Conservation (phyloP, 768 basidiomycete genomes). For the Hydnum rufescens region DNA sequence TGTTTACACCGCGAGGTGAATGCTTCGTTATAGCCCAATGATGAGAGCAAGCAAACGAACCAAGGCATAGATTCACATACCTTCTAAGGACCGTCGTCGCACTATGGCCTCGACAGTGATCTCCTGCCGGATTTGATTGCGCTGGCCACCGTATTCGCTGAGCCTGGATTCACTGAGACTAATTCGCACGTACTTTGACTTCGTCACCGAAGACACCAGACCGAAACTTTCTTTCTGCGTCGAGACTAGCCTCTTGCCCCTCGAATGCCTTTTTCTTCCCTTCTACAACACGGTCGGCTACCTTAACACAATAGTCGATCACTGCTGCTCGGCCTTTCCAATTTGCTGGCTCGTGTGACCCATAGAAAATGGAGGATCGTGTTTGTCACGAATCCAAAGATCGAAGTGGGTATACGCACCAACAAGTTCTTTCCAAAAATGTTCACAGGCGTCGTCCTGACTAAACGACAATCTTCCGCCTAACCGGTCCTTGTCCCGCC, state of each 20-base stretch:
- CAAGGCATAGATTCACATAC: conserved; percentile 25
- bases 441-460: conserved; percentile 50
- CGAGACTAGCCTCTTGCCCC: conserved; percentile 25
- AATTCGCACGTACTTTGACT: conserved; percentile 36
- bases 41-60: conserved; percentile 8
- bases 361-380: too few relatives aligned
- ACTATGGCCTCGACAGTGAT: conserved; percentile 52
- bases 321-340: conserved; percentile 61
- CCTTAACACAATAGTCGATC: conserved; percentile 52
- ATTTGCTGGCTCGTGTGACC: conserved; percentile 22
- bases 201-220: conserved; percentile 42
- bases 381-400: conserved; percentile 7
- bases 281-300: conserved; percentile 42
- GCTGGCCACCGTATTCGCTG: conserved; percentile 22
- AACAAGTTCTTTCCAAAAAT: conserved; percentile 60
- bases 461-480: conserved; percentile 24
- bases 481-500: conserved; percentile 48
- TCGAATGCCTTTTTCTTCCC: conserved; percentile 33
- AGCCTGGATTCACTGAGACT: background rate
- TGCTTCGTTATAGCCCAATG: conserved; percentile 24
- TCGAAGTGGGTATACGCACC: conserved; percentile 26
- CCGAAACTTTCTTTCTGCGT: conserved; percentile 30
- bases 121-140: conserved; percentile 58
- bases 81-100: conserved; percentile 47
- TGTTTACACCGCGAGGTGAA: conserved; percentile 64